These are phyloP conservation scores for Coprinellus micaceus DNA, from an alignment of 768 basidiomycete genomes.

Conservation along the genomic window DNA sequence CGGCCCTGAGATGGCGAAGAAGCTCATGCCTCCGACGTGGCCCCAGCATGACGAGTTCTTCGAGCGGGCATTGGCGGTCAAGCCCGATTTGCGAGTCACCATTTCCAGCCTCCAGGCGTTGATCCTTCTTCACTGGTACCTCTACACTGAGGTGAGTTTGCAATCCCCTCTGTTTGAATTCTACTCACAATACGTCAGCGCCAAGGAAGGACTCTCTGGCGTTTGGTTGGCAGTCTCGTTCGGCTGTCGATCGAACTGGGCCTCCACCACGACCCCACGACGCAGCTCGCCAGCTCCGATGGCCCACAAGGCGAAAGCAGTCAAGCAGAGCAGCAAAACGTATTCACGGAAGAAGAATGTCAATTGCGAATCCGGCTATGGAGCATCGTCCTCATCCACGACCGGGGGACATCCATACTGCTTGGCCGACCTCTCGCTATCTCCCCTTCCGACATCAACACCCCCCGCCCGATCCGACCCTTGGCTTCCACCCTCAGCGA, in stretches of 20 bases:
- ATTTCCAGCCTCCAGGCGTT: constrained; percentile 80
- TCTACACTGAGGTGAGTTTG: constrained; percentile 73
- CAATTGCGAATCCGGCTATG: constrained; percentile 79
- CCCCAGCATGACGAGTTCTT: constrained; percentile 85
- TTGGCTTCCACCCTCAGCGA: constrained; percentile 39
- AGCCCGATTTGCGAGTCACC: constrained; percentile 80
- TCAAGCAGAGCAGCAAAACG: constrained; percentile 17
- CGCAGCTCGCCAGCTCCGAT: constrained; percentile 44
- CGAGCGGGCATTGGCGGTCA: constrained; percentile 69
- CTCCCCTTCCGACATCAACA: constrained; percentile 78
- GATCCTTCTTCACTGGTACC: constrained; percentile 83
- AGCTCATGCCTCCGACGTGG: constrained; percentile 66
- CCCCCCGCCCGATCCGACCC: constrained; percentile 60
- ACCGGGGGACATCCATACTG: constrained; percentile 84
- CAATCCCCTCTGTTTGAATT: background rate
- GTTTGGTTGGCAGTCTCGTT: constrained; percentile 80
- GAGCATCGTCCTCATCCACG: constrained; percentile 82
- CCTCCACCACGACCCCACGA: constrained; percentile 79
- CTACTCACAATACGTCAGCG: constrained; percentile 42
- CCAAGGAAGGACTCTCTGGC: constrained; percentile 87
- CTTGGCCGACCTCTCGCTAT: constrained; percentile 84
- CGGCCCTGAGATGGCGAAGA: constrained; percentile 45
- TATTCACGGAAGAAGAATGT: constrained; percentile 74
- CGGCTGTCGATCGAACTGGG: constrained; percentile 81
- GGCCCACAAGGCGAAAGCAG: constrained; percentile 3